Base-by-base conservation (phyloP, 768 basidiomycete species). In the Coprinellus micaceus region DNA sequence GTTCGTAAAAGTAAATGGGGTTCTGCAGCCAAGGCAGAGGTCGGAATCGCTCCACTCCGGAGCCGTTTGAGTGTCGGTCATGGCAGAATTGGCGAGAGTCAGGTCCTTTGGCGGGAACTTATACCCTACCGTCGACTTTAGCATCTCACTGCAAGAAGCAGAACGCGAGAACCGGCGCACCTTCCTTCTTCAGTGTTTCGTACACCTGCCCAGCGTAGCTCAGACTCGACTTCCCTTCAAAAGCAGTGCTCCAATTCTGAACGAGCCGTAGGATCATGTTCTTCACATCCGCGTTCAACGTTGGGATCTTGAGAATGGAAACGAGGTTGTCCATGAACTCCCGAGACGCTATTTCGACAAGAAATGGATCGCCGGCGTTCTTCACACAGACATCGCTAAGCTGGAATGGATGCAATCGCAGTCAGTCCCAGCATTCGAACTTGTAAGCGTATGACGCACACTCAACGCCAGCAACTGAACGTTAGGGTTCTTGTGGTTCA, bases 11-110 rank as follows among this genome's bases (percentile, higher is more conserved):
- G 86, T 83, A 71, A 99, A 99, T 0, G 91, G 69, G 0, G 89
- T 86, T 17, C 97, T 83, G 70, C 97, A 99, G 19, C 94, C 85
- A 56, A 96, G 82, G 69, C 97, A 99, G 15, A 94, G 83, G 45
- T 97, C 93, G 0, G 94, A 94, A 68, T 98, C 96, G 43, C 93
- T 89, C 97, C 97, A 99, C 67, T 96, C 91, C 1, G 97, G 97
- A 0, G 97, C 91, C 0, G 88, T 91, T 63, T 88, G 82, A 0
- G 94, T 94, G 66, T 94, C 90, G 4, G 93, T 89, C 89, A 94
- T 92, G 12, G 86, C 90, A 21, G 91, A 83, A 52, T 82, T 88
- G 10, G 86, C 82, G 13, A 82, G 67, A 2, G 82, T 77, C 30
- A 80, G 74, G 63, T 94, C 90, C 63, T 86, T 86, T 0, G 90